Evolutionary conservation across 2,329 filamentous ascomycete genomes (phyloP), one percentile per base, ranked within the genome.

Genomic region (Venturia oleaginea): DNA sequence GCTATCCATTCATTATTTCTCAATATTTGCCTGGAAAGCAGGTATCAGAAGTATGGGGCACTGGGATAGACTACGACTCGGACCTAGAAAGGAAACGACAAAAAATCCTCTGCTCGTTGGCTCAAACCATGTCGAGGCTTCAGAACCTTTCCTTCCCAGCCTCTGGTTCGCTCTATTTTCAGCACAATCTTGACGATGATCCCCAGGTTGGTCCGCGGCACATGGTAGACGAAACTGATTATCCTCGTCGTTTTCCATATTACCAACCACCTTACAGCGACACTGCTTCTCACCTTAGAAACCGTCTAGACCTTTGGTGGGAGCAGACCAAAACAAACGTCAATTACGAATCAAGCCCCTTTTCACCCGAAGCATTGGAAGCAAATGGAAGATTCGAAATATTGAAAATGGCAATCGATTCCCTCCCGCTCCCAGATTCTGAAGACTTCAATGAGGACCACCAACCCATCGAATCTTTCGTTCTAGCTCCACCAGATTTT

Each of bases 401-500:
- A n/a, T 30, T 57, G 19, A 19, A 57, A 32, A 57, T 57, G 51
- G 40, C 40, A 17, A 43, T 60, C 40, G 59, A 60, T 24, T 60
- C 15, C n/a, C 24, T 60, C 13, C 37, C 59, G 34, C 24, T 5
- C 13, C 51, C 27, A 3, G 22, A 48, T n/a, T 48, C 43, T 48
- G 51, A 30, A 22, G 17, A n/a, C 34, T 15, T 57, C 51, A 13
- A 57, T 17, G 51, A 34, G 15, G 30, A 34, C 27, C 13, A 13
- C 17, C 5, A 51, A 8, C 34, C 6, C 10, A 46, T 32, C 42
- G 61, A 62, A 62, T 42, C 62, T 51, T 63, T 63, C n/a, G 46
- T 55, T 37, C 46, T 63, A 15, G 32, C 62, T 22, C 43, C 48
- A 24, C 62, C 62, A 27, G 62, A 55, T 37, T 65, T 67, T 63